phyloP scores from a whole-genome alignment of 371 early-diverging fungal species.

The Mortierella sp. region DNA sequence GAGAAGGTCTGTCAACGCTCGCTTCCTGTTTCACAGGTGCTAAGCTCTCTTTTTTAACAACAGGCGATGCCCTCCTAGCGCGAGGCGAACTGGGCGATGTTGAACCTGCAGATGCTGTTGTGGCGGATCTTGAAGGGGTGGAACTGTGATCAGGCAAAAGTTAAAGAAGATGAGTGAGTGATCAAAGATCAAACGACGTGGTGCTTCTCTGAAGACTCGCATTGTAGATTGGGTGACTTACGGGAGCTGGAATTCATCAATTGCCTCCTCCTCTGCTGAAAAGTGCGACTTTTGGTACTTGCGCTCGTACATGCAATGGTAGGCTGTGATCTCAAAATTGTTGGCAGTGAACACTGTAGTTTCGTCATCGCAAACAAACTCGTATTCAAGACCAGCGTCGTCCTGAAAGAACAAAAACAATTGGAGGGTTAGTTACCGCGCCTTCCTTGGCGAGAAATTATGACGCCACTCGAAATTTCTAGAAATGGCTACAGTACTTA shows the following conservation, averaged over 20 bases:
- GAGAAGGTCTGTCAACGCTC: conserved; percentile 31
- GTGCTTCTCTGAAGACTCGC: background rate
- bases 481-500: conserved; percentile 19
- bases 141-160: background rate
- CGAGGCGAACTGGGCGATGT: conserved; percentile 3
- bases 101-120: background rate
- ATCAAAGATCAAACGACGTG: background rate
- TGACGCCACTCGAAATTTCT: conserved; percentile 7
- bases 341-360: conserved; percentile 58
- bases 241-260: conserved; percentile 64
- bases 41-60: conserved; percentile 37
- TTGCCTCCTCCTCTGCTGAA: conserved; percentile 71
- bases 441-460: conserved; percentile 41
- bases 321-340: conserved; percentile 72
- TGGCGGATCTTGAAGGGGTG: background rate
- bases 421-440: background rate
- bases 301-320: conserved; percentile 81
- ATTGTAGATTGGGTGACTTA: conserved; percentile 21
- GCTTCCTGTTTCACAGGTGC: conserved; percentile 7
- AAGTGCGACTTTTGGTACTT: conserved; percentile 62
- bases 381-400: conserved; percentile 53
- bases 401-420: conserved; percentile 27
- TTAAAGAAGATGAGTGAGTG: background rate
- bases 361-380: conserved; percentile 63
- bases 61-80: conserved; percentile 6